Conservation (phyloP, 768 basidiomycete species). For the Paxillus ammoniavirescens region DNA sequence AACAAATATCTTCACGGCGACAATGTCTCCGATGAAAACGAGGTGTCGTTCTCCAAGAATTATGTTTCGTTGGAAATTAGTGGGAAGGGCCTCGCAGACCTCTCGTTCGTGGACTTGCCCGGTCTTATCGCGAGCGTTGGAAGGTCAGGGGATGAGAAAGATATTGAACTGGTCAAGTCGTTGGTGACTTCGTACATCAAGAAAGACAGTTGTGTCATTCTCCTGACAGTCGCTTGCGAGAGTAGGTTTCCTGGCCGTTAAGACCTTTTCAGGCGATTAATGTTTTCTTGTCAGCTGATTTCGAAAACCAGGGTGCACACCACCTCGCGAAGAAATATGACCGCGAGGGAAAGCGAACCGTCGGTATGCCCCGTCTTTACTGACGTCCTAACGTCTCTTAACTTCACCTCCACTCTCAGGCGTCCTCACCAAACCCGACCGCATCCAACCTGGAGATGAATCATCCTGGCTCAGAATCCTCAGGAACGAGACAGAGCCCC, state of each 20-base stretch:
- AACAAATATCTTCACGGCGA: conserved; percentile 1
- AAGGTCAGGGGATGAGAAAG: conserved; percentile 41
- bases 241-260: too few species aligned
- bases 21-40: neutral
- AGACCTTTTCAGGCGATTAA: too few species aligned
- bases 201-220: conserved; percentile 59
- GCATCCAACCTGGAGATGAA: conserved; percentile 33
- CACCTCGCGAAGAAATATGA: conserved; percentile 54
- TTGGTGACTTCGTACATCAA: conserved; percentile 55
- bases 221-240: conserved; percentile 44
- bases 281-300: conserved; percentile 48
- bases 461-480: conserved; percentile 55
- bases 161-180: conserved; percentile 57
- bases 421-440: conserved; percentile 66
- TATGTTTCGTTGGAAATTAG: conserved; percentile 53
- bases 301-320: conserved; percentile 69
- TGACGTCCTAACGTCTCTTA: neutral
- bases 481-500: conserved; percentile 44
- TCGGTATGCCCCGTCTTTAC: conserved; percentile 42
- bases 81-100: conserved; percentile 53
- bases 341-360: conserved; percentile 57
- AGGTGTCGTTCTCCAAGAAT: conserved; percentile 45
- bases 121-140: conserved; percentile 56
- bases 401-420: conserved; percentile 35
- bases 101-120: conserved; percentile 60